Evolutionary conservation across 345 rosid species (phyloP), one percentile per base, ranked within the genome.

Genomic region (Pugionium cornutum): DNA sequence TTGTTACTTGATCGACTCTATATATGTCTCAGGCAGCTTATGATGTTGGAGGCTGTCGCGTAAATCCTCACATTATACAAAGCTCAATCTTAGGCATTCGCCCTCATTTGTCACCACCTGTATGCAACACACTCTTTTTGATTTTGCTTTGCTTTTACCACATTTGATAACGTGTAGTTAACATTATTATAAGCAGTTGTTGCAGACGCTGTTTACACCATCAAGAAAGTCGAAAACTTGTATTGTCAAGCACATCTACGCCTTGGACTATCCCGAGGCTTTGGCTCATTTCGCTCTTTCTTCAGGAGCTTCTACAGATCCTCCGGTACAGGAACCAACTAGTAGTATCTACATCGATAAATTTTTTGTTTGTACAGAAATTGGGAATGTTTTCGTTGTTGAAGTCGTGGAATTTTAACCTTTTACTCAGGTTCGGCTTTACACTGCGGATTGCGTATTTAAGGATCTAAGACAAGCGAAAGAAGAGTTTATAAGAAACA

Each of bases 201-300:
- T 86, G 54, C 89, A 88, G 75, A 65, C 82, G 2, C 79, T 86
- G 54, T 84, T 91, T 76, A 83, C 91, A 9, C 86, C 92, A 1
- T 89, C 91, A 67, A 80, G 89, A 70, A 91, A 84, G 77, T 70
- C 61, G 1, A 86, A 82, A 78, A 64, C 67, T 2, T 76, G 82
- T 55, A 77, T 51, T 66, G 56, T 29, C 9, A 72, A 77, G 53
- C 97, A 91, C 76, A 79, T 42, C 11, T 91, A 83, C 72, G 86
- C 96, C 28, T 75, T 91, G 54, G 94, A 91, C 49, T 91, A 86
- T 44, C 85, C 89, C 0, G 96, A 91, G 65, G 91, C 89, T 0
- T 86, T 86, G 57, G 91, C 86, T 66, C 96, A 88, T 75, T 91
- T 91, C 59, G 88, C 91, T 9, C 88, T 91, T 46, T 86, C 87